A percentile compares a stretch with the other conserved stretches of the same genome.
These are phyloP conservation scores for Alternaria viburni DNA, from an alignment of 2,329 filamentous ascomycete genomes.

Conservation along the genomic window DNA sequence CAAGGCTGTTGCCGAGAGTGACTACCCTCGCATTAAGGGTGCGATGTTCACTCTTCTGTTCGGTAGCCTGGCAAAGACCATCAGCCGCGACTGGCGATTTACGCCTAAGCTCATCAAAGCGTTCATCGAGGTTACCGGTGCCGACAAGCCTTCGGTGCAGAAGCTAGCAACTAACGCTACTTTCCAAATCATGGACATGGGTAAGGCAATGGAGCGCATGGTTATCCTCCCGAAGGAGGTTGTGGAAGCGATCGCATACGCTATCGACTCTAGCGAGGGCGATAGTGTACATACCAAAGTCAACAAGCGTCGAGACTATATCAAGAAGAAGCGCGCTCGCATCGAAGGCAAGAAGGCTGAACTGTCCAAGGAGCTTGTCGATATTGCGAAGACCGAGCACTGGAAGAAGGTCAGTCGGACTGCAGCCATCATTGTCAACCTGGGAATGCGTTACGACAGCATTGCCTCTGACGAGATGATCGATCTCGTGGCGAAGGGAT, in stretches of 20 bases:
- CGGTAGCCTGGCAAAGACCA: constrained; percentile 84
- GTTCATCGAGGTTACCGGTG: constrained; percentile 87
- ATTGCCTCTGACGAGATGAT: constrained; percentile 83
- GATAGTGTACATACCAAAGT: constrained; percentile 68
- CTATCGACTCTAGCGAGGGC: constrained; percentile 41
- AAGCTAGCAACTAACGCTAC: constrained; percentile 81
- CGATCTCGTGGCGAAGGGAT: constrained; percentile 79
- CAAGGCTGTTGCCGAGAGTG: constrained; percentile 76
- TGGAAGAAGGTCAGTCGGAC: constrained; percentile 96
- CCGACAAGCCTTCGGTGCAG: constrained; percentile 94
- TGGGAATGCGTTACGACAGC: constrained; percentile 89
- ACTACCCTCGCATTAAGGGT: constrained; percentile 93
- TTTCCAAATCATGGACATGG: constrained; percentile 90
- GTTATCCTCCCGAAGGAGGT: constrained; percentile 77
- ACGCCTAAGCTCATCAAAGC: constrained; percentile 87
- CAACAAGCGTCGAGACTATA: constrained; percentile 71
- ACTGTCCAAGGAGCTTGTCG: constrained; percentile 81
- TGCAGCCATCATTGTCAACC: constrained; percentile 86
- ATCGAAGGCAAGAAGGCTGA: constrained; percentile 85
- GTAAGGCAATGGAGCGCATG: constrained; percentile 84
- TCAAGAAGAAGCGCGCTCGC: constrained; percentile 73
- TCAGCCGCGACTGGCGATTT: constrained; percentile 92
- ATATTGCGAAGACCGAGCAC: constrained; percentile 78
- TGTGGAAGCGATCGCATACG: constrained; percentile 67
- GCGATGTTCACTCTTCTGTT: constrained; percentile 90